Evolutionary conservation across 352 stramenopile species (phyloP), one percentile per base, ranked within the genome.

Genomic region (Globisporangium paddicum): DNA sequence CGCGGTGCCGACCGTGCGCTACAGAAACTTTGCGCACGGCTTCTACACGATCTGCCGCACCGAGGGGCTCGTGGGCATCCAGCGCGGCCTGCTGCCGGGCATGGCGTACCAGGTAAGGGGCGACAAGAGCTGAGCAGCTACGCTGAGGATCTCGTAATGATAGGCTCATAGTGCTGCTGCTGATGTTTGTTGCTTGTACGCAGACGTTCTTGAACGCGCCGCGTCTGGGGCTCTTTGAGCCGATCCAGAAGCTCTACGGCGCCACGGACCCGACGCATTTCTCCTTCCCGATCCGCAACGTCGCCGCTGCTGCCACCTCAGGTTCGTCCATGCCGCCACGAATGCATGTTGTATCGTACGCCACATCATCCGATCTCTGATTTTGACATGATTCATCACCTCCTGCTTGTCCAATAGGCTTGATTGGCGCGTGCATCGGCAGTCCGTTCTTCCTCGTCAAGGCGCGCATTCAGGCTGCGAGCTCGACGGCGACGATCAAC

Each of bases 371-470:
- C 6, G 18, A 18, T 9, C 37, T 23, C 62, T 49, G n/a, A 64
- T 14, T 21, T 38, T 8, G 48, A 40, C 8, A 23, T 58, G 2
- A 34, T 21, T 28, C 11, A n/a, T 46, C 35, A 18, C 19, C 38
- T 44, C 16, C 9, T 59, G 14, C 10, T 1, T 50, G n/a, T 38
- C 4, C 11, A 6, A 18, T 35, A 80, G 82, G 82, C 14, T 75
- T 90, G 54, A 82, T 93, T 45, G 86, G 86, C 2, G 86, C 84
- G 16, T 77, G 78, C 46, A 72, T 91, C 55, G 86, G 86, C 26
- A 93, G 82, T 62, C 86, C 86, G 19, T 93, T 95, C 66, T 93
- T 89, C 65, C 72, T 95, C 25, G 76, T 95, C 7, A 95, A 95
- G 60, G 82, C 86, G 28, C 69, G 86, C 13, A 90, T 95, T 56